Evolutionary conservation across 352 stramenopile species (phyloP), one percentile per base, ranked within the genome.

Genomic region (Pythium aphanidermatum): DNA sequence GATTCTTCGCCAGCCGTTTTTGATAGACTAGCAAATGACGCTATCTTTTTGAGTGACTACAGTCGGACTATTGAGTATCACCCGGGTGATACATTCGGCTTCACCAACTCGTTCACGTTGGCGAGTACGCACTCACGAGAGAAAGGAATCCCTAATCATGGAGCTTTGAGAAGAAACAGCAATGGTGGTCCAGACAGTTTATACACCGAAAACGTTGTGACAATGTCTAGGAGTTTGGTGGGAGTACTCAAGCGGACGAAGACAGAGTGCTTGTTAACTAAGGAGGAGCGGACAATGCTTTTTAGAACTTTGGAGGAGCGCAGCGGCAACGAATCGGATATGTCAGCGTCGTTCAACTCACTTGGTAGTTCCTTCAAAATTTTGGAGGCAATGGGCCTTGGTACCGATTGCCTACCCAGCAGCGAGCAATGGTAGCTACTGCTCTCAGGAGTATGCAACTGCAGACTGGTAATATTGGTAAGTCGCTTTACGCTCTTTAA

Each of bases 171-270:
- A 44, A 3, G 35, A 32, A 19, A 12, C 31, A 53, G 54, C 24
- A 28, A 53, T 20, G 23, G 25, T 8, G 20, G 12, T 21, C 16
- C 17, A 10, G 45, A 60, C 20, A 7, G 4, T 16, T 23, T 37
- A 10, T 64, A 60, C 26, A 42, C 13, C 16, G 62, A 76, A 26
- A 68, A 53, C 12, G 70, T 60, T 2, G 58, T 76, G 1, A 65
- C 67, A 9, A 65, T 76, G 55, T 60, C 60, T 6, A 54, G 74
- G 19, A 74, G 55, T 19, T 43, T 71, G 12, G 39, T 78, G 27
- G 67, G 61, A 9, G 45, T 68, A n/a, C 8, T 70, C 17, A 24
- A 32, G n/a, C 55, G 38, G n/a, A 0, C 34, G 24, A 14, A 13
- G 37, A 13, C 14, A 35, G 1, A 19, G 26, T 27, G 14, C n/a